Evolutionary conservation across 108 stramenopile species (phyloP).

Genomic region (Skeletonema menzelii): DNA sequence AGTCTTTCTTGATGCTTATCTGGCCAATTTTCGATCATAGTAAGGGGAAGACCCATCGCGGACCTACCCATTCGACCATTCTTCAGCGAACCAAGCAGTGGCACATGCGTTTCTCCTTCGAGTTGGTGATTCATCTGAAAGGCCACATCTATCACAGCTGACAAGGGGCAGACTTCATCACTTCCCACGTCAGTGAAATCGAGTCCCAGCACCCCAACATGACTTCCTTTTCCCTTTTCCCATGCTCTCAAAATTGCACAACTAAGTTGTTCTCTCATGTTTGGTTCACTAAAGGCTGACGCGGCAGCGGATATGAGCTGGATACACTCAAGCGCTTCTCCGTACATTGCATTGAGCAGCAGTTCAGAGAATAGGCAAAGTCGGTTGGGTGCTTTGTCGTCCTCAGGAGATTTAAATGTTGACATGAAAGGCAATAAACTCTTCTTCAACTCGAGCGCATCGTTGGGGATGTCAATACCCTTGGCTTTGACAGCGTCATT

Average conservation of each 20-base stretch:
- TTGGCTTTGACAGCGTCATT: not conserved
- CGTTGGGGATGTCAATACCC: not conserved
- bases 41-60: conserved; percentile 24
- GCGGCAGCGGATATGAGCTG: conserved; percentile 31
- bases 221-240: not conserved
- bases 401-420: not conserved
- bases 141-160: conserved; percentile 18
- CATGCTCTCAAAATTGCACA: conserved; percentile 19
- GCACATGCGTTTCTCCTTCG: conserved; percentile 39
- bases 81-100: conserved; percentile 13
- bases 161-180: conserved; percentile 1
- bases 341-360: conserved; percentile 24
- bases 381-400: conserved; percentile 3
- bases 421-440: conserved; percentile 26
- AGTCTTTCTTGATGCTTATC: conserved; percentile 30
- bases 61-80: conserved; percentile 20
- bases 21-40: conserved; percentile 34
- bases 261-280: conserved; percentile 20
- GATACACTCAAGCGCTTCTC: conserved; percentile 30
- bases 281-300: conserved; percentile 28
- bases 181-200: conserved; percentile 23
- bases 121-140: conserved; percentile 29
- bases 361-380: conserved; percentile 42
- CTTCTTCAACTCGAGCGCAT: conserved; percentile 19
- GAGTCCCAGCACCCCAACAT: conserved; percentile 25